Base-by-base conservation (phyloP, 2,329 filamentous ascomycete species). In the Venturia aucupariae region DNA sequence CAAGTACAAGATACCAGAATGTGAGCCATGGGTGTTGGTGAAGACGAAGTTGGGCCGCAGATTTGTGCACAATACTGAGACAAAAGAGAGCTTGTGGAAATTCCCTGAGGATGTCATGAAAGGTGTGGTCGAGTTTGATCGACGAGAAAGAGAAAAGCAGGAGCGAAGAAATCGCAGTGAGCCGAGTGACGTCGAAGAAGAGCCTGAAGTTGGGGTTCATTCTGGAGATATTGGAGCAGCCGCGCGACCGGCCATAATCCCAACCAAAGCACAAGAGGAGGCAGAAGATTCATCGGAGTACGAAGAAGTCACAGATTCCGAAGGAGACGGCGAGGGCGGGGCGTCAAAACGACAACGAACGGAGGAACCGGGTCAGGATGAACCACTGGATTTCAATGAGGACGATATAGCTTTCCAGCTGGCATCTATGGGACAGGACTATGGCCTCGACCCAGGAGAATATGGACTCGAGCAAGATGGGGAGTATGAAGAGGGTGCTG, bases 321-420 rank as follows among this genome's bases (percentile, higher is more conserved):
- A 81, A 66, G 75, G 73, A 1, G 78, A 78, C 64, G 79, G 80
- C 2, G 70, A 83, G 70, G 78, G 81, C 74, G 81, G 84, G 66
- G 73, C 75, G 68, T 77, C 72, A 65, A 84, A 79, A 75, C 81
- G 75, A 64, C 78, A 73, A 72, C 81, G 74, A 71, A 85, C 69
- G 71, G 78, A 66, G 68, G 79, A 80, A 11, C 70, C 67, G 17
- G 65, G 68, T 11, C 76, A 77, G 10, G 76, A 82, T 15, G 75
- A 78, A 57, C 77, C 80, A 0, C 77, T 94, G 8, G 93, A 97
- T 70, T 96, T 96, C 71, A 90, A 89, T 64, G 94, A 97, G 74
- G 93, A 92, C 63, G 94, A 99, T 71, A 95, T 99, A 70, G 92
- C 90, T 42, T 92, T 88, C 72, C 94, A 99, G 72, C 81, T 99